Percentiles rank a stretch among this genome's conserved stretches.
These are phyloP conservation scores for Trypanosoma theileri DNA, from an alignment of 208 protist genomes.

Conservation along the genomic window DNA sequence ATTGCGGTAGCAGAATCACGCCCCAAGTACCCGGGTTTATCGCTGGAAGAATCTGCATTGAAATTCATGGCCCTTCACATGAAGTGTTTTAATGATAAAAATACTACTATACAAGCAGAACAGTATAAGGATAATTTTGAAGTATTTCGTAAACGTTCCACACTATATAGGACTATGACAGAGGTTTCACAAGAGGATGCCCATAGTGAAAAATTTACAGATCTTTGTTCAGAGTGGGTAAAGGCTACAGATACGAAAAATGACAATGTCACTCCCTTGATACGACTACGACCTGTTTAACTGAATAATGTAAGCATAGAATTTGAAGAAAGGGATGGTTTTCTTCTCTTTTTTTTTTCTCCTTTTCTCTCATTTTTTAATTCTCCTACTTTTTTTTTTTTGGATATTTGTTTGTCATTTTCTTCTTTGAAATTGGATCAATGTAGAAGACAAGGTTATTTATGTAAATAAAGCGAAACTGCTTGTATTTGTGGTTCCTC, in stretches of 20 bases:
- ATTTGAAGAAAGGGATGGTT: too few relatives aligned
- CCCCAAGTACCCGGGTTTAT: constrained; percentile 82
- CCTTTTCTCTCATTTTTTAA: too few relatives aligned
- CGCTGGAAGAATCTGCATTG: constrained; percentile 82
- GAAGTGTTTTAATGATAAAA: constrained; percentile 75
- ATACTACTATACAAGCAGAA: constrained; percentile 59
- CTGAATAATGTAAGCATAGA: too few relatives aligned
- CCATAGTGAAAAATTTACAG: constrained; percentile 20
- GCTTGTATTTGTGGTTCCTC: constrained; percentile 15
- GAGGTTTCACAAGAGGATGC: constrained; percentile 6
- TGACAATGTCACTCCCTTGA: constrained; percentile 3
- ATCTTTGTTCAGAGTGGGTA: constrained; percentile 52
- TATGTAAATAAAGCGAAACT: constrained; percentile 5
- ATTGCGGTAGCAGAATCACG: constrained; percentile 64
- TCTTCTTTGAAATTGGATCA: too few relatives aligned
- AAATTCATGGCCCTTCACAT: constrained; percentile 90
- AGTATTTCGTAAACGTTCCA: constrained; percentile 55
- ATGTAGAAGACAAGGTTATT: not conserved
- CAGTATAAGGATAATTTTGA: constrained; percentile 72
- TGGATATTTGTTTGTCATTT: too few relatives aligned
- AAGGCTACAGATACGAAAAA: not conserved
- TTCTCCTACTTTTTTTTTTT: too few relatives aligned
- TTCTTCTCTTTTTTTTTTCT: too few relatives aligned
- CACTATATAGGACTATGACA: constrained; percentile 53
- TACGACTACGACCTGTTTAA: constrained; percentile 2